These are phyloP conservation scores for Saccharomycopsis selenospora DNA, from an alignment of 805 yeast species.

Conservation along the genomic window DNA sequence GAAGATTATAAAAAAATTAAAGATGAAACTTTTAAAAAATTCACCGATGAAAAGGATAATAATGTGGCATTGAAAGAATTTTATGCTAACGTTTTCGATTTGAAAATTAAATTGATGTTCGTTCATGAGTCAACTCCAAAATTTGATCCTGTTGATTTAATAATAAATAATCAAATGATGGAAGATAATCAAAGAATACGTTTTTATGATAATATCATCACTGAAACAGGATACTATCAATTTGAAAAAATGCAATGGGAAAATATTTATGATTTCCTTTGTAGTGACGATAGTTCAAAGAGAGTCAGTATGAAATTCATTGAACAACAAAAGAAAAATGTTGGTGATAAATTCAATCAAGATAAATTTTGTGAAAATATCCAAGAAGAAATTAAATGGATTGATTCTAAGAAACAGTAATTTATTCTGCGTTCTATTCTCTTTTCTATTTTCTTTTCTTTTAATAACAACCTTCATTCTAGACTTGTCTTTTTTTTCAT, in stretches of 20 bases:
- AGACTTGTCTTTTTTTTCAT: too few species aligned
- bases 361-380: constrained; percentile 14
- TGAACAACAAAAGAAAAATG: constrained; percentile 10
- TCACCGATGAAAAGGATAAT: constrained; percentile 6
- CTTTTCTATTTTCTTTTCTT: too few species aligned
- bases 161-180: constrained; percentile 14
- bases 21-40: background rate
- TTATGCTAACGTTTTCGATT: constrained; percentile 13
- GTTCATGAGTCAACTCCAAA: constrained; percentile 18
- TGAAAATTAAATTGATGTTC: constrained; percentile 14
- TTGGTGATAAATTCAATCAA: constrained; percentile 8
- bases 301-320: constrained; percentile 15
- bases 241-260: constrained; percentile 21
- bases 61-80: constrained; percentile 11
- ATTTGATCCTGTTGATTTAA: constrained; percentile 18
- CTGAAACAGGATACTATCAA: constrained; percentile 17
- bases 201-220: constrained; percentile 15
- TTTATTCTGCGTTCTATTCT: too few species aligned
- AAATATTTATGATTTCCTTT: constrained; percentile 15
- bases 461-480: too few species aligned
- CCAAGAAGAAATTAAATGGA: constrained; percentile 15
- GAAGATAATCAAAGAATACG: constrained; percentile 8
- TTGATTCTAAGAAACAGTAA: constrained; percentile 1
- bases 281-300: constrained; percentile 8
- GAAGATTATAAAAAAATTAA: constrained; percentile 12